Conservation (phyloP, 2,329 filamentous ascomycete genomes). For the Colletotrichum lupini region DNA sequence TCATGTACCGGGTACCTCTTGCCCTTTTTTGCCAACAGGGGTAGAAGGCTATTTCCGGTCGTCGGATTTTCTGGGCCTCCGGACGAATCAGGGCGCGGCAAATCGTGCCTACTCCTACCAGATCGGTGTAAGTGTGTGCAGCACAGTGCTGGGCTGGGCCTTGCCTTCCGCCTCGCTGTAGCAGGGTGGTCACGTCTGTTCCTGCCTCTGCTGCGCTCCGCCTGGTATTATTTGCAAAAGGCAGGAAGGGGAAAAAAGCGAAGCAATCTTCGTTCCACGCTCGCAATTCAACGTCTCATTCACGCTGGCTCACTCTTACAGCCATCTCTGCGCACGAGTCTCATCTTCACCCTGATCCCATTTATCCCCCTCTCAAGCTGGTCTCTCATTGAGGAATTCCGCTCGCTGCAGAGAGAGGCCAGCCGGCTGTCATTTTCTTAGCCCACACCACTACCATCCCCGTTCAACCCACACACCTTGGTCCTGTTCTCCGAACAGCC, state of each 20-base stretch:
- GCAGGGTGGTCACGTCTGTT: constrained; percentile 36
- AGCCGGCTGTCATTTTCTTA: constrained; percentile 36
- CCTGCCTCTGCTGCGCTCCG: constrained; percentile 30
- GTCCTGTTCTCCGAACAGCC: constrained; percentile 38
- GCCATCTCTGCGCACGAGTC: constrained; percentile 13
- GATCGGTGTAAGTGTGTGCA: constrained; percentile 42
- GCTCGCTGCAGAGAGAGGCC: constrained; percentile 24
- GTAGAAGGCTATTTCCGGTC: constrained; percentile 34
- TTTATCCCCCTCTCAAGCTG: constrained; percentile 11
- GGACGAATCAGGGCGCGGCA: constrained; percentile 40
- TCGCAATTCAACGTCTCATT: constrained; percentile 21
- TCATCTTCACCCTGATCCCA: constrained; percentile 8
- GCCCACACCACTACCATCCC: constrained; percentile 29
- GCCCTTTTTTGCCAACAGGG: constrained; percentile 15
- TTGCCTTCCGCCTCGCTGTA: constrained; percentile 36
- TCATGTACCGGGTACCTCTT: constrained; percentile 23
- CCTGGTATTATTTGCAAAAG: constrained; percentile 36
- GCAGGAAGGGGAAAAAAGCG: constrained; percentile 33
- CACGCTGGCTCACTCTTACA: constrained; percentile 21
- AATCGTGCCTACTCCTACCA: constrained; percentile 37
- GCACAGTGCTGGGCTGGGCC: constrained; percentile 35
- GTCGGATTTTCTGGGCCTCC: constrained; percentile 44
- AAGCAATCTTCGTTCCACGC: constrained; percentile 27
- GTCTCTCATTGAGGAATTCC: constrained; percentile 26
- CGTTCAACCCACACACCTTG: constrained; percentile 28